phyloP scores from a whole-genome alignment of 306 rosid species.

The Gillenia trifoliata region DNA sequence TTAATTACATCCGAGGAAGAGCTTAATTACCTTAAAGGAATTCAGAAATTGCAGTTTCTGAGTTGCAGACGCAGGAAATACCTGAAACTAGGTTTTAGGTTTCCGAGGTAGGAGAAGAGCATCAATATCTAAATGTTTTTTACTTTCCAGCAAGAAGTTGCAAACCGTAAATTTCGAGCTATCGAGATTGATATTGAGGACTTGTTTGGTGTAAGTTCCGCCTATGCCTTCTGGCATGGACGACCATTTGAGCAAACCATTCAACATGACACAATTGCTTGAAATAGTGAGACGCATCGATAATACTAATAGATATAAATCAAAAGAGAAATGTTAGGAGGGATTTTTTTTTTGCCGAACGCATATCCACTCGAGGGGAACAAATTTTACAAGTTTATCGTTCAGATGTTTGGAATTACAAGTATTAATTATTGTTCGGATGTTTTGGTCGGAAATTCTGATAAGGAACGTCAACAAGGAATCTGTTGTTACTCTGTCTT shows the following conservation, averaged over 20 bases:
- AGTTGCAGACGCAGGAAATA: background rate
- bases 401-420: too few species aligned
- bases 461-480: too few species aligned
- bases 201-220: slow-evolving; percentile 48
- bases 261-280: background rate
- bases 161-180: slow-evolving; percentile 71
- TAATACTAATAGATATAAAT: background rate
- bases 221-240: slow-evolving; percentile 43
- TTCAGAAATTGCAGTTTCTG: background rate
- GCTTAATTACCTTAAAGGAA: slow-evolving; percentile 10
- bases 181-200: slow-evolving; percentile 82
- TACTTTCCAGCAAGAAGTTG: slow-evolving; percentile 77
- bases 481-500: too few species aligned
- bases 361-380: too few species aligned
- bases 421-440: too few species aligned
- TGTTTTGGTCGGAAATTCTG: too few species aligned
- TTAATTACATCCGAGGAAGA: background rate
- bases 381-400: too few species aligned
- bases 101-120: background rate
- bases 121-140: background rate
- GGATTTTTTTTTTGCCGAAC: too few species aligned
- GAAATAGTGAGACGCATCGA: background rate
- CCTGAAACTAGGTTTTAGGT: background rate
- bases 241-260: slow-evolving; percentile 28
- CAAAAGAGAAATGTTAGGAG: background rate